Evolutionary conservation across 1,284 basidiomycete genomes (phyloP).

Genomic region (Ganoderma sinense): DNA sequence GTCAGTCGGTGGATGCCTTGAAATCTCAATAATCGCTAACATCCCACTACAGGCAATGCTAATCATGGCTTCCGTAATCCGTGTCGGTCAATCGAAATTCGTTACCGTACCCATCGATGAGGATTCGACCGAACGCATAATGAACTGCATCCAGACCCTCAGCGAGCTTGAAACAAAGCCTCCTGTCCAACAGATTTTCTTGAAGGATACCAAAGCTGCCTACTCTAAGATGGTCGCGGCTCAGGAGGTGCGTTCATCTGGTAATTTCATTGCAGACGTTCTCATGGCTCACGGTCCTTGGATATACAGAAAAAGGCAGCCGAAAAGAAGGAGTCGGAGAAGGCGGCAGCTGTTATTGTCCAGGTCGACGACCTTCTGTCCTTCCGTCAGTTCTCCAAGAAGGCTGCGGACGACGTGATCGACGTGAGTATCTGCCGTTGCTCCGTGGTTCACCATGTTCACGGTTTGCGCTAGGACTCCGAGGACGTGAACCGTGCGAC

Average conservation of each 20-base stretch:
- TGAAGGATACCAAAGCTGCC: conserved; percentile 92
- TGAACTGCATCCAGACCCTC: conserved; percentile 95
- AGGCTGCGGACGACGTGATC: conserved; percentile 79
- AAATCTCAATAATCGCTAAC: conserved; percentile 1
- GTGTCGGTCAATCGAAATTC: conserved; percentile 97
- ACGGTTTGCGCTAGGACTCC: conserved; percentile 67
- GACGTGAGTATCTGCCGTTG: conserved; percentile 63
- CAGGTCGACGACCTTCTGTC: conserved; percentile 94
- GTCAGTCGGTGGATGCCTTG: conserved; percentile 44
- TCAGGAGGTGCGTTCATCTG: conserved; percentile 78
- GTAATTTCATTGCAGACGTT: neutral
- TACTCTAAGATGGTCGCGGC: conserved; percentile 95
- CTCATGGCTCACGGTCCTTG: neutral
- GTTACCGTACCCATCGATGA: conserved; percentile 95
- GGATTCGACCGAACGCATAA: conserved; percentile 96
- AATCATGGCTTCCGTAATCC: conserved; percentile 97
- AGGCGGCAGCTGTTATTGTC: conserved; percentile 74
- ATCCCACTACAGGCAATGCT: conserved; percentile 79
- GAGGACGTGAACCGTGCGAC: conserved; percentile 93
- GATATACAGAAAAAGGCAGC: conserved; percentile 74
- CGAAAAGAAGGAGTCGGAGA: conserved; percentile 88
- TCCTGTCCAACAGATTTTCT: conserved; percentile 85
- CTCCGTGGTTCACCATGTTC: neutral
- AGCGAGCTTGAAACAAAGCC: conserved; percentile 74
- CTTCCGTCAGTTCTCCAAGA: conserved; percentile 97